Percentiles rank a stretch among this genome's conserved stretches.
phyloP scores from a whole-genome alignment of 2,329 filamentous ascomycete species.

The Falciphora oryzae region DNA sequence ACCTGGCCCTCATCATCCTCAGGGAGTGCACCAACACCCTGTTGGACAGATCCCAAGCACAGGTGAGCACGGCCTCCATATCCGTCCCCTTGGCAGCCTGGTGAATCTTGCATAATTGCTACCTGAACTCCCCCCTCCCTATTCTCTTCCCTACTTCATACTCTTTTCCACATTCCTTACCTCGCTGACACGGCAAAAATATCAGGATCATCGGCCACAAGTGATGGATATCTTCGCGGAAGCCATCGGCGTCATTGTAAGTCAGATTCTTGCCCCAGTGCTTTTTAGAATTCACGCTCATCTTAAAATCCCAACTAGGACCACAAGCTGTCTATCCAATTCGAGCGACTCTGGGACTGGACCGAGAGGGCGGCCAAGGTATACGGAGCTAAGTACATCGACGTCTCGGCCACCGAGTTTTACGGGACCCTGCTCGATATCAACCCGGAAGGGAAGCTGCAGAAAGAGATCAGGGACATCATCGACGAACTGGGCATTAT shows the following conservation, averaged over 20 bases:
- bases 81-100: no score
- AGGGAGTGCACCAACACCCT: conserved; percentile 34
- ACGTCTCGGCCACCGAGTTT: conserved; percentile 14
- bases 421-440: conserved; percentile 32
- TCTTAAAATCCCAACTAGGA: no score
- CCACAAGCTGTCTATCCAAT: conserved; percentile 32
- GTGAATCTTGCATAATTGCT: no score
- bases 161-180: no score
- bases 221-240: conserved; percentile 36
- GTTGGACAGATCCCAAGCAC: conserved; percentile 31
- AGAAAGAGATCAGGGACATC: conserved; percentile 40
- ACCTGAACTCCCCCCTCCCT: no score
- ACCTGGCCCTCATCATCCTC: conserved; percentile 35
- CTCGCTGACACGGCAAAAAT: no score
- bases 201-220: conserved; percentile 22
- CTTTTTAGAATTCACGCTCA: no score
- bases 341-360: conserved; percentile 32
- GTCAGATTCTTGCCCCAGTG: no score
- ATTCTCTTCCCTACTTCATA: no score
- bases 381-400: conserved; percentile 13
- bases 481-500: conserved; percentile 43
- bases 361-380: conserved; percentile 20
- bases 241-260: conserved; percentile 35
- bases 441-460: conserved; percentile 34
- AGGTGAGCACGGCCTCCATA: no score